Evolutionary conservation across 2,329 filamentous ascomycete genomes (phyloP), one percentile per base, ranked within the genome.

Genomic region (Calonectria crousiana): DNA sequence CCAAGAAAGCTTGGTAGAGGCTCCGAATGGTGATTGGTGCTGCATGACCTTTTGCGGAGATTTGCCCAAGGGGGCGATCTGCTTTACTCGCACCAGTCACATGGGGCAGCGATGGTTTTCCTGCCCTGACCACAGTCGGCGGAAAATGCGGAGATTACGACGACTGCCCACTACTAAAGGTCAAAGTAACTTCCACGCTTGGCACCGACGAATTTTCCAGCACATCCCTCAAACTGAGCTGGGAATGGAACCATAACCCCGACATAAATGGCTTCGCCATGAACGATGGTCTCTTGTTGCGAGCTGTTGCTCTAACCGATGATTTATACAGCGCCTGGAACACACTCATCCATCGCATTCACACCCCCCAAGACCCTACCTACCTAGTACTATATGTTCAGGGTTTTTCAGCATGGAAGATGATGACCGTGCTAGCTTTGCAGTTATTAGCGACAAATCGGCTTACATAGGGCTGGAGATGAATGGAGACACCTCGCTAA

Each of bases 221-320:
- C 0, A 78, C 82, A 0, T 75, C 81, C 0, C 83, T 92, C 0
- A 80, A 83, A 8, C 84, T 85, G 0, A 83, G 86, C 3, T 92
- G 89, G 88, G 90, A 92, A 79, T 92, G 90, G 90, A 92, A 92
- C 78, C 90, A 92, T 76, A 92, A 92, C 79, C 90, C 90, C 0
- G 89, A 92, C 70, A 84, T 81, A 0, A 83, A 80, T 14, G 87
- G 86, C 13, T 92, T 82, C 77, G 80, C 78, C 2, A 83, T 90
- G 14, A 80, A 84, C 49, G 83, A 86, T 36, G 87, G 88, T 2
- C 77, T 92, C 3, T 85, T 83, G 0, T 83, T 92, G 1, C 82
- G 81, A 32, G 88, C 90, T 2, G 88, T 87, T 1, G 89, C 87
- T 0, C 85, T 91, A 0, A 92, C 90, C 0, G 81, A 83, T 18